Evolutionary conservation across 225 moss, liverwort and hornwort genomes (phyloP), one percentile per base, ranked within the genome.

Genomic region (Asterella californica): DNA sequence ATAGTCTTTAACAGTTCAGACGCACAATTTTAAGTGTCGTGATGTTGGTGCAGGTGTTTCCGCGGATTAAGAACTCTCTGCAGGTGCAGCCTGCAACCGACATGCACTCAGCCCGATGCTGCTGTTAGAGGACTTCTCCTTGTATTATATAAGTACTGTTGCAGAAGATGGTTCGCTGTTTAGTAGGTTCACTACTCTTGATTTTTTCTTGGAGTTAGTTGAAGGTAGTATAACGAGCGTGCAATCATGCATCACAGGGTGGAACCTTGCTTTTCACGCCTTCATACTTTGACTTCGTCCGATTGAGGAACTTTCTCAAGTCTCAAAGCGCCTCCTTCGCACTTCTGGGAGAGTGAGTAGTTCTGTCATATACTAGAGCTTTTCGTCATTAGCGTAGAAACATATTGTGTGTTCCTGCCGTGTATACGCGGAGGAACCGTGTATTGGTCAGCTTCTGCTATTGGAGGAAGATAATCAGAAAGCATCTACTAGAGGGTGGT

Each of bases 261-360:
- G 99, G 95, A 71, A 86, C 90, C 37, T 78, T 99, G 82, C 81
- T 99, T 75, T 92, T 93, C 24, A 83, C 81, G 24, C 86, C 88
- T 32, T 90, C 88, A n/a, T 92, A 88, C 67, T 88, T 99, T 17
- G 99, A 99, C 80, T 90, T 95, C 70, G 91, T 92, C 68, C 89
- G 95, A 47, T 81, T 99, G 47, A 89, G 95, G 84, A 93, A 95
- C 77, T 99, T 93, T 69, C 79, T 99, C 24, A 92, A 88, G 79
- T 79, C 95, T 47, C 88, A 99, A 78, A 91, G 86, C 78, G 82
- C 93, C 38, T 93, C 95, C 25, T 95, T 99, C 72, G 95, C 93
- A 81, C 88, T 91, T 82, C 84, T 99, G 22, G 92, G 88, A 83
- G 99, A 99, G 99, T 97, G 83, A 91, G 90, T 76, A 42, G 29